A percentile compares a stretch with the other conserved stretches of the same genome.
Evolutionary conservation across 73 alveolate genomes (phyloP).

Genomic region (Blepharisma japonicum): DNA sequence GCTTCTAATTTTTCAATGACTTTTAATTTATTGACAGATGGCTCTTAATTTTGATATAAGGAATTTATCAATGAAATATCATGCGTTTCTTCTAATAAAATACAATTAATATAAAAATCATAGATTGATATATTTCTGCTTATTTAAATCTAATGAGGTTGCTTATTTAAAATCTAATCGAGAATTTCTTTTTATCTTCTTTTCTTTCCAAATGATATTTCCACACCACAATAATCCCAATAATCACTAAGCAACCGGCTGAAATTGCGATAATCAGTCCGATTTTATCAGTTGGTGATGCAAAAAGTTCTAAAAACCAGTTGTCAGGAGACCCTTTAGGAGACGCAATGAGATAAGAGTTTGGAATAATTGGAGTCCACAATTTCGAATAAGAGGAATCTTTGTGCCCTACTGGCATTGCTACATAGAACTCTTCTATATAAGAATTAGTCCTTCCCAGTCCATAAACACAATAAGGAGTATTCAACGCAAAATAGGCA

Average conservation of each 20-base stretch:
- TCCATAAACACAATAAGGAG: slow-evolving; percentile 30
- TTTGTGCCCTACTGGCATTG: background rate
- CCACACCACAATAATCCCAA: slow-evolving; percentile 2
- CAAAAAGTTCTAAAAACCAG: slow-evolving; percentile 27
- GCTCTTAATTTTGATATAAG: no score
- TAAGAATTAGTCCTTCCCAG: slow-evolving; percentile 25
- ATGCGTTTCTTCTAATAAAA: no score
- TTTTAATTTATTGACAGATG: no score
- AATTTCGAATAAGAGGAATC: background rate
- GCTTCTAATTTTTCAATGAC: no score
- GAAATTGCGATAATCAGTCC: slow-evolving; percentile 5
- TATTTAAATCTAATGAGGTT: no score
- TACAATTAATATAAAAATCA: no score
- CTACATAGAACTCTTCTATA: slow-evolving; percentile 26
- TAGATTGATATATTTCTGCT: no score
- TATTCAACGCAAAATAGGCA: background rate
- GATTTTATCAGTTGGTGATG: slow-evolving; percentile 20
- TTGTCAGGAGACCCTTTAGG: background rate
- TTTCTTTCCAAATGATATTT: background rate
- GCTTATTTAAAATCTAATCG: background rate
- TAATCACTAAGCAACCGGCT: background rate
- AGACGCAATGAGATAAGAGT: slow-evolving; percentile 4
- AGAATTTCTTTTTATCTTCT: slow-evolving; percentile 11
- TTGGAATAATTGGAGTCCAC: slow-evolving; percentile 27
- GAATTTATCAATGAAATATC: no score